phyloP scores from a whole-genome alignment of 306 rosid species.

The Malus fusca region DNA sequence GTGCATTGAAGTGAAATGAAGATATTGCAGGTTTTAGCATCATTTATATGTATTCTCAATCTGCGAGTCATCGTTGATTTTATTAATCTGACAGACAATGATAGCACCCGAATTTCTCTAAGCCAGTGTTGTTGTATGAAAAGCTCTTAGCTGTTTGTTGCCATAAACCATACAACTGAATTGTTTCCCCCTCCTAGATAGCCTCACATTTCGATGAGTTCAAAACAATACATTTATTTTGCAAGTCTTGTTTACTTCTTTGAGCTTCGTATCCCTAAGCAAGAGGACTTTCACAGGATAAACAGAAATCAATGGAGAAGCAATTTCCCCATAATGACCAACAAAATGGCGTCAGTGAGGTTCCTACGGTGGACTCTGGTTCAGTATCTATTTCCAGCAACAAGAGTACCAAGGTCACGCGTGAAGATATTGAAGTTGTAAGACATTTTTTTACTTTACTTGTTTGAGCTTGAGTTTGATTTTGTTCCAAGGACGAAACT shows the following conservation, averaged over 20 bases:
- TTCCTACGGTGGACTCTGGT: not conserved
- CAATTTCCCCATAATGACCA: not conserved
- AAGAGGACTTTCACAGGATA: not conserved
- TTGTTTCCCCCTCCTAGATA: not conserved
- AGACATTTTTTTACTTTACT: not conserved
- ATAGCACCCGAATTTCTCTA: not conserved
- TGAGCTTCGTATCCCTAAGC: not conserved
- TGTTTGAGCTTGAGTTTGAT: not conserved
- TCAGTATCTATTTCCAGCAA: not conserved
- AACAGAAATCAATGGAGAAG: not conserved
- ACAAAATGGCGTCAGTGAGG: not conserved
- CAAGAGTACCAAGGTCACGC: conserved; percentile 2
- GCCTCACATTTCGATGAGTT: not conserved
- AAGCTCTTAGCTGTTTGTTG: not conserved
- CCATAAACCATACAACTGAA: not conserved
- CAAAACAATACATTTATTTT: not conserved
- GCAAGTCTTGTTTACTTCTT: not conserved
- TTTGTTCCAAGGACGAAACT: not conserved
- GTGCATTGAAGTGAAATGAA: not conserved
- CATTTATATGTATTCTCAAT: not conserved
- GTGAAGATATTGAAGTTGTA: conserved; percentile 10
- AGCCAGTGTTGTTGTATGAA: not conserved
- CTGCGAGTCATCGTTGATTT: not conserved
- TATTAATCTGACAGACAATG: not conserved
- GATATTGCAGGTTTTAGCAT: not conserved